Percentiles rank a stretch among this genome's conserved stretches.
These are phyloP conservation scores for Spizellomyces sp. DNA, from an alignment of 192 early-diverging fungal genomes.

Conservation along the genomic window DNA sequence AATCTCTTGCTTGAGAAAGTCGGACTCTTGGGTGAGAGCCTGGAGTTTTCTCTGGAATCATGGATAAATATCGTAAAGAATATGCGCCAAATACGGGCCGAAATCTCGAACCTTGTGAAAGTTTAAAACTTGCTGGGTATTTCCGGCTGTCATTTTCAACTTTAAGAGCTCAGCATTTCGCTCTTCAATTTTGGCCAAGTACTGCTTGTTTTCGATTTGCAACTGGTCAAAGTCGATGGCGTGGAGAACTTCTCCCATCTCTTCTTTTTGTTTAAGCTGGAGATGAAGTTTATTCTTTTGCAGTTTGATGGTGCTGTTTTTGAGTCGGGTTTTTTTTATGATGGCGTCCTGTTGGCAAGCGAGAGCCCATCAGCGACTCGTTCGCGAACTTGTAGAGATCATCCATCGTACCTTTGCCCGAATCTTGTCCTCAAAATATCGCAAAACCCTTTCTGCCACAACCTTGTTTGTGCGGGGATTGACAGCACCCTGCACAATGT, in stretches of 20 bases:
- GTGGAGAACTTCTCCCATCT: slow-evolving; percentile 69
- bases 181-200: slow-evolving; percentile 65
- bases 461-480: slow-evolving; percentile 58
- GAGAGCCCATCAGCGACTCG: neutral
- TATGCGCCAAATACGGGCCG: neutral
- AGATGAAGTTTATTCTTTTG: slow-evolving; percentile 66
- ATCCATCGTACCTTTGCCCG: slow-evolving; percentile 44
- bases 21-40: slow-evolving; percentile 44
- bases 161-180: slow-evolving; percentile 63
- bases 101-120: slow-evolving; percentile 50
- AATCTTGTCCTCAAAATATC: slow-evolving; percentile 64
- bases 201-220: slow-evolving; percentile 69
- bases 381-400: neutral
- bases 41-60: slow-evolving; percentile 49
- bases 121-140: slow-evolving; percentile 62
- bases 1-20: slow-evolving; percentile 49
- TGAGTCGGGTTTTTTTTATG: slow-evolving; percentile 63
- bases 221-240: slow-evolving; percentile 70
- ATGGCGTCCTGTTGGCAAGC: slow-evolving; percentile 46
- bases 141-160: slow-evolving; percentile 65
- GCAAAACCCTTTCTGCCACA: slow-evolving; percentile 54
- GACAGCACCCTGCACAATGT: slow-evolving; percentile 53
- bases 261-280: slow-evolving; percentile 69
- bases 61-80: neutral
- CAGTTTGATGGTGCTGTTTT: slow-evolving; percentile 60